Base-by-base conservation (phyloP, 441 rosid species). In the Gossypium trilobum region DNA sequence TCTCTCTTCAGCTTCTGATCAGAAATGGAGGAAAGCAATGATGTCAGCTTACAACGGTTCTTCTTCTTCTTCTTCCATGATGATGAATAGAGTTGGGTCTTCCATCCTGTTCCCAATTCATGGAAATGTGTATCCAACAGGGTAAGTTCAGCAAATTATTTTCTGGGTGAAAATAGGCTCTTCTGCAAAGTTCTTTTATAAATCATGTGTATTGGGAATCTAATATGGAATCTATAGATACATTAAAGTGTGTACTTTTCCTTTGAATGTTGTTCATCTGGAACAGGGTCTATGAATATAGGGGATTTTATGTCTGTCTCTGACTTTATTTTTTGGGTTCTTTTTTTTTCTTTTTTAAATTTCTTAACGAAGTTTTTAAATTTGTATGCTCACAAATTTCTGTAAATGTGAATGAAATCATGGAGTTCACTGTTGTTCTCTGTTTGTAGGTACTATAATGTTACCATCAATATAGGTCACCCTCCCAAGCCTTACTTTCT, bases 401-500 rank as follows among this genome's bases (percentile, higher is more conserved):
- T 22, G 19, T 9, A 8, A 1, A 39, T 70, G 62, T 11, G 60
- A 55, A 65, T 56, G 68, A 33, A 71, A 42, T 56, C 20, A 29
- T 11, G 42, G 68, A 1, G 62, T 31, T 54, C 39, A 39, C 52
- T 7, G 2, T 55, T 58, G 56, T 51, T 59, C 20, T 64, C 17
- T 71, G 29, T 70, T 36, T 78, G 70, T 78, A 94, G 97, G 83
- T 86, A 80, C 71, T 94, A 90, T 27, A 93, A 90, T 60, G 83
- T 86, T 19, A 91, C 97, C 1, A 59, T 93, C 57, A 66, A 72
- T 66, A 75, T 94, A 14, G 97, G 98, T 48, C 92, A 85, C 27
- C 95, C 95, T 8, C 76, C 92, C 55, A 86, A 79, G 61, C 97
- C 98, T 3, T 94, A 91, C 81, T 94, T 84, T 82, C 90, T 94